phyloP scores from a whole-genome alignment of 495 filamentous ascomycete species.

The Aspergillus cavernicola region DNA sequence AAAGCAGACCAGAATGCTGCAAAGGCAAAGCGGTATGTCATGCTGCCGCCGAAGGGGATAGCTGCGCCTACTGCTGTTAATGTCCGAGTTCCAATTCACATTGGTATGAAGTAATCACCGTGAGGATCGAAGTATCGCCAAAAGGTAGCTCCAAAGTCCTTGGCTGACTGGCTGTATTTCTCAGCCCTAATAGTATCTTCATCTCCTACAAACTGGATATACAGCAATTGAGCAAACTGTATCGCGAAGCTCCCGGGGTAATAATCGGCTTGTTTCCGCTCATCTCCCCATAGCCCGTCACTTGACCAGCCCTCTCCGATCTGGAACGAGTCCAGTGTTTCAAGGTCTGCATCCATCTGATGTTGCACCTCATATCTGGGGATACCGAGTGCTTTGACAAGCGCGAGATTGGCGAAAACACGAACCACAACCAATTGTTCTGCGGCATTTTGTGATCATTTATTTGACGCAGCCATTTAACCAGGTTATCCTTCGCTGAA shows the following conservation, averaged over 20 bases:
- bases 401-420: constrained; percentile 22
- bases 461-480: constrained; percentile 18
- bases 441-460: constrained; percentile 19
- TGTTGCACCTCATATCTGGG: constrained; percentile 2
- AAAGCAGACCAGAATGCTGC: constrained; percentile 70
- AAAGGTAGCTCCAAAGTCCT: constrained; percentile 57
- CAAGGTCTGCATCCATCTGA: constrained; percentile 15
- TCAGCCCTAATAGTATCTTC: constrained; percentile 39
- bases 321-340: constrained; percentile 17
- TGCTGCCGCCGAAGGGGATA: constrained; percentile 67
- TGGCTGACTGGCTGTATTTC: constrained; percentile 61
- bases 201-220: constrained; percentile 10
- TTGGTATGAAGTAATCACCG: background rate
- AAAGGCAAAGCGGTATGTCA: constrained; percentile 76
- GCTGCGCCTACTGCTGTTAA: constrained; percentile 6
- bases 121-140: constrained; percentile 55
- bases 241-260: constrained; percentile 27
- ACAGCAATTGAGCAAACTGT: constrained; percentile 23
- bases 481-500: background rate
- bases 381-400: constrained; percentile 14
- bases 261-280: constrained; percentile 22
- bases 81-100: too few species aligned
- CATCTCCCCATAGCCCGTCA: constrained; percentile 59
- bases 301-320: constrained; percentile 71
- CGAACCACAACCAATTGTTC: constrained; percentile 29